Evolutionary conservation across 2,329 filamentous ascomycete genomes (phyloP), one percentile per base, ranked within the genome.

Genomic region (Calonectria ilicicola): DNA sequence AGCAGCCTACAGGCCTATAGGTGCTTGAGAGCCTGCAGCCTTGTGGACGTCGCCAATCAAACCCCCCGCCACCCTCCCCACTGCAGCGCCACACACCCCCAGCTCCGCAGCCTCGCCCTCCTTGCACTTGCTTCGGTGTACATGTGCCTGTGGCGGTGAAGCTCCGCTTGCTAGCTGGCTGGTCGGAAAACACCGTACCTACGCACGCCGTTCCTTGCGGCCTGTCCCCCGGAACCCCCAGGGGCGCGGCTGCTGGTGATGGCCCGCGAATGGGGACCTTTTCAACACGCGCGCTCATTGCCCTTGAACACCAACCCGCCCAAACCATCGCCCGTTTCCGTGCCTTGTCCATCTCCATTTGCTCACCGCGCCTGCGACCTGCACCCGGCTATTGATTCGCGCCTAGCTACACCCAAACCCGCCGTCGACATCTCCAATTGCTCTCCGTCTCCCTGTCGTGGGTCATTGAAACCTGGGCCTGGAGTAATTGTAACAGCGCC

Each of bases 231-330:
- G 58, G 44, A 62, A 40, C 62, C 23, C 49, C 40, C 62, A 27
- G 23, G 56, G n/a, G 60, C 60, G 60, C 47, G 47, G 47, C 47
- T 58, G 51, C 51, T 64, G 58, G 47, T 56, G 60, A 69, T 65
- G 51, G 42, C 46, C 58, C 64, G 64, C 23, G 63, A 66, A 66
- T 65, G 64, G 64, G 60, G 40, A 29, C 60, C 40, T 65, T 51
- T 60, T 70, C 51, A 35, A 35, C 53, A 60, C 35, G 27, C 46
- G 58, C 68, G 68, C 68, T 51, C 68, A 70, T 65, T 42, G 51
- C 62, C 42, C 38, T 65, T 62, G 46, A 42, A 49, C 32, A 49
- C 62, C 32, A 46, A 27, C 60, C 21, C 21, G 29, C 60, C 53
- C 14, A 56, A 56, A 23, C 38, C 40, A 47, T 58, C 60, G 32